Evolutionary conservation across 129 eudicot genomes (phyloP).

Genomic region (Sambucus nigra): DNA sequence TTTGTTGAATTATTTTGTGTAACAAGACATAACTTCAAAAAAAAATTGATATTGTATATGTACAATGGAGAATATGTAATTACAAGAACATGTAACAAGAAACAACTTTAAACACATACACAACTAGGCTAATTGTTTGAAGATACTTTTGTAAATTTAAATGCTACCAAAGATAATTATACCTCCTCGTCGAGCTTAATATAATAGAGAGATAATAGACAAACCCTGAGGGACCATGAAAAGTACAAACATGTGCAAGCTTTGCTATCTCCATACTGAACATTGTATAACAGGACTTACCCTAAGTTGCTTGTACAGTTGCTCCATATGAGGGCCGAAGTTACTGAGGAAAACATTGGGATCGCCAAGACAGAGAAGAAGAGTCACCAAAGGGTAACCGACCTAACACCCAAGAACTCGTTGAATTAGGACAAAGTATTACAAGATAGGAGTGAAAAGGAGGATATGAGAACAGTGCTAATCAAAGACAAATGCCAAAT

Average conservation of each 20-base stretch:
- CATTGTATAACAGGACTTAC: constrained; percentile 31
- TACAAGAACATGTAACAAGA: too few relatives aligned
- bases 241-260: constrained; percentile 5
- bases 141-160: too few relatives aligned
- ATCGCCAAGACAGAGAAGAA: constrained; percentile 97
- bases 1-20: too few relatives aligned
- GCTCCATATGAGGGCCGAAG: constrained; percentile 93
- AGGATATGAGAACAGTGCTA: background rate
- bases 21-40: too few relatives aligned
- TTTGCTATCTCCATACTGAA: background rate
- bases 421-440: background rate
- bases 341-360: constrained; percentile 71
- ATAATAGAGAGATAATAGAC: too few relatives aligned
- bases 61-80: too few relatives aligned
- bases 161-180: too few relatives aligned
- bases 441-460: background rate
- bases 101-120: too few relatives aligned
- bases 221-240: background rate
- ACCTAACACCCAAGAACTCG: constrained; percentile 34
- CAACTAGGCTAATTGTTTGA: too few relatives aligned
- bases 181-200: too few relatives aligned
- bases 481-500: background rate
- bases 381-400: constrained; percentile 93
- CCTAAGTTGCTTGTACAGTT: constrained; percentile 82
- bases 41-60: too few relatives aligned